These are phyloP conservation scores for Colletotrichum cereale DNA, from an alignment of 2,329 filamentous ascomycete species.

Conservation along the genomic window DNA sequence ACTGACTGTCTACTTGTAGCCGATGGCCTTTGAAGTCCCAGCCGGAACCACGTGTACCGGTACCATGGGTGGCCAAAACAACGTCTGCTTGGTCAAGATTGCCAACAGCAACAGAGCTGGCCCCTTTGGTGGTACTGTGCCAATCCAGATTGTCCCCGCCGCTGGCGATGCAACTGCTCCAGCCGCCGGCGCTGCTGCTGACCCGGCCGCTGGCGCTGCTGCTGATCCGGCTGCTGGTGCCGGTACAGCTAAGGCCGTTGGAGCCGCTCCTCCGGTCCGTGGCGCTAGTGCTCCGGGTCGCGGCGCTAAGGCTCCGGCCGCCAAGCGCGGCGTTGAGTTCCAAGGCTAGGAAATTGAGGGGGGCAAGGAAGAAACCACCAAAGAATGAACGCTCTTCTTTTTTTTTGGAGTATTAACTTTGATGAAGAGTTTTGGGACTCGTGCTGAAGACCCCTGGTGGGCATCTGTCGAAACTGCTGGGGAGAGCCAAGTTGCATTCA, in stretches of 20 bases:
- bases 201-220: neutral
- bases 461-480: neutral
- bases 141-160: conserved; percentile 52
- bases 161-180: conserved; percentile 28
- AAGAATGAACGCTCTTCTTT: neutral
- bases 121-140: conserved; percentile 56
- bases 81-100: conserved; percentile 59
- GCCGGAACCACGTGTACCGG: conserved; percentile 55
- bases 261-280: too few species aligned
- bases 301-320: neutral
- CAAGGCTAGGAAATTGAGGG: neutral
- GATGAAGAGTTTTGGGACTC: neutral
- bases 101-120: conserved; percentile 55
- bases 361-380: neutral
- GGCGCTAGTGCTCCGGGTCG: too few species aligned
- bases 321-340: conserved; percentile 31
- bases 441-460: conserved; percentile 26
- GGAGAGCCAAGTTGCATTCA: neutral
- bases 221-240: conserved; percentile 14
- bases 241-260: too few species aligned
- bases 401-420: neutral
- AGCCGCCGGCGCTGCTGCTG: neutral
- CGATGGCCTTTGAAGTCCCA: conserved; percentile 52
- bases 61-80: conserved; percentile 47
- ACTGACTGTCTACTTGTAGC: conserved; percentile 32